These are phyloP conservation scores for Cavenderia fasciculata DNA, from an alignment of 78 protist genomes.

Conservation along the genomic window DNA sequence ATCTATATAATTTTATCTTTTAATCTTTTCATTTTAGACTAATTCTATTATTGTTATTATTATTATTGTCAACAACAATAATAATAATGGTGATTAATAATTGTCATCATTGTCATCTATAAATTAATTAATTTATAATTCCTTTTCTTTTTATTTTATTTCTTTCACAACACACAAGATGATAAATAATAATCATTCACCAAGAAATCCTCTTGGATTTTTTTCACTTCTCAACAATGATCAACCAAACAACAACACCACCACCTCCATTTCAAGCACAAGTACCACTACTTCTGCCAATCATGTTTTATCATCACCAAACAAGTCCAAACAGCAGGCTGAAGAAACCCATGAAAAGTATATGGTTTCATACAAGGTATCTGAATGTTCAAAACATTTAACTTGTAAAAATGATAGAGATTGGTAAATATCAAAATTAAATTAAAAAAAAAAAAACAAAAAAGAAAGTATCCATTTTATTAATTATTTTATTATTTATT, in stretches of 20 bases:
- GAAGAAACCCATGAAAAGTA: slow-evolving; percentile 28
- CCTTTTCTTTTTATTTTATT: background rate
- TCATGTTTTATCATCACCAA: background rate
- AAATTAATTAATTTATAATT: background rate
- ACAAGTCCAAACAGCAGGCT: background rate
- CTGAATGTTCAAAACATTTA: slow-evolving; percentile 5
- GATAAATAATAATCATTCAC: background rate
- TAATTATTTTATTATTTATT: slow-evolving; percentile 5
- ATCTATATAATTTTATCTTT: background rate
- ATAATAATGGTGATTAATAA: background rate
- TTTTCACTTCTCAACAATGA: background rate
- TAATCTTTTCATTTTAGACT: background rate
- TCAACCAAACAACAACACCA: background rate
- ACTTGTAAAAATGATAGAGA: slow-evolving; percentile 65
- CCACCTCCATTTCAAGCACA: background rate
- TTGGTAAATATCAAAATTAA: slow-evolving; percentile 20
- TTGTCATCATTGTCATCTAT: background rate
- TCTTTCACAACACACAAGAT: background rate
- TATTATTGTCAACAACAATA: too few relatives aligned
- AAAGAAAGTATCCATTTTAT: too few relatives aligned
- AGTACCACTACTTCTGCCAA: background rate
- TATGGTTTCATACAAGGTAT: slow-evolving; percentile 32
- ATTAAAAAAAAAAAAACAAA: background rate
- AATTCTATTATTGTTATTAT: background rate
- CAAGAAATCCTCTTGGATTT: background rate